Evolutionary conservation across 2,329 filamentous ascomycete genomes (phyloP).

Genomic region (Tympanopsis confertula): DNA sequence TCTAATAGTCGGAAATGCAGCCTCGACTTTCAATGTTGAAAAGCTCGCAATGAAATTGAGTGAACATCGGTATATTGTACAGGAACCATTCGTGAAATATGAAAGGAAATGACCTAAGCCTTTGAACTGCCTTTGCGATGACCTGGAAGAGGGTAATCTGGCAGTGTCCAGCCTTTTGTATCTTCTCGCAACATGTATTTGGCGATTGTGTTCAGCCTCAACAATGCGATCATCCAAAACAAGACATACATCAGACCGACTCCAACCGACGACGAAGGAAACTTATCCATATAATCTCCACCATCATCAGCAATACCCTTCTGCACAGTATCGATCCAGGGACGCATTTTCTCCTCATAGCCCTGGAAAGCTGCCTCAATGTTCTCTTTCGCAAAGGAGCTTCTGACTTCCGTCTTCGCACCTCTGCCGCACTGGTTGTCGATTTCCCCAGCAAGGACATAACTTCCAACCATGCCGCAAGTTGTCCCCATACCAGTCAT

Average conservation of each 20-base stretch:
- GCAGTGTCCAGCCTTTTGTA: slow-evolving; percentile 4
- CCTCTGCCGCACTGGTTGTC: slow-evolving; percentile 3
- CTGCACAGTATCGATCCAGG: not conserved
- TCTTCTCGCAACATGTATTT: slow-evolving; percentile 4
- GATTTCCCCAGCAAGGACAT: slow-evolving; percentile 23
- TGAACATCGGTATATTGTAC: too few species aligned
- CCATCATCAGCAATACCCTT: not conserved
- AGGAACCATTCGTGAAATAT: too few species aligned
- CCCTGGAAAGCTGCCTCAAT: not conserved
- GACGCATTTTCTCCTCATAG: not conserved
- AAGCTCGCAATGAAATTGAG: too few species aligned
- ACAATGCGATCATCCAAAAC: not conserved
- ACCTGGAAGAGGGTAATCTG: slow-evolving; percentile 4
- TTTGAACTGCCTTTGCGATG: too few species aligned
- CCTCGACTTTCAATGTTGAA: too few species aligned
- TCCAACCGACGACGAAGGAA: slow-evolving; percentile 6
- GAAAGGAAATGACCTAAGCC: too few species aligned
- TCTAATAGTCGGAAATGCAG: too few species aligned
- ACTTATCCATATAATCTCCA: slow-evolving; percentile 5
- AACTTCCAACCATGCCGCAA: slow-evolving; percentile 16
- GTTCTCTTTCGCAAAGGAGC: not conserved
- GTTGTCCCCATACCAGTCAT: slow-evolving; percentile 21
- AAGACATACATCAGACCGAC: slow-evolving; percentile 6
- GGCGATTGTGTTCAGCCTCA: slow-evolving; percentile 2
- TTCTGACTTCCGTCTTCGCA: too few species aligned